Conservation (phyloP, 2,329 filamentous ascomycete species). For the Plenodomus tracheiphilus region DNA sequence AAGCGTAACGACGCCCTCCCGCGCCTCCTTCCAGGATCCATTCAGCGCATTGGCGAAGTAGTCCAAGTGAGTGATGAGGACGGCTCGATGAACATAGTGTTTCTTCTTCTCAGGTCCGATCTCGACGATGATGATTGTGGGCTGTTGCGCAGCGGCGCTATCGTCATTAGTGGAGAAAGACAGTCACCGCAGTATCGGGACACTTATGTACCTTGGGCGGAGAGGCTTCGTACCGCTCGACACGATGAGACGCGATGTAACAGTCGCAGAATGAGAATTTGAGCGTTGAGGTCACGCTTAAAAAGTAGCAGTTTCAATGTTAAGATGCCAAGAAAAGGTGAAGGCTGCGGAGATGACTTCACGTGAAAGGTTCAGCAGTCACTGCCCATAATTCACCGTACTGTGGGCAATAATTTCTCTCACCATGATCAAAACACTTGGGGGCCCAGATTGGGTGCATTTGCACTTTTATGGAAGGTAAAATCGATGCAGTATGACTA, state of each 20-base stretch:
- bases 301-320: too few relatives aligned
- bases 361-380: too few relatives aligned
- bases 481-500: too few relatives aligned
- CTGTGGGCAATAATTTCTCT: too few relatives aligned
- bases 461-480: too few relatives aligned
- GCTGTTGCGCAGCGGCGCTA: neutral
- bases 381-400: too few relatives aligned
- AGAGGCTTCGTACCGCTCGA: neutral
- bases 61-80: conserved; percentile 16
- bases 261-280: neutral
- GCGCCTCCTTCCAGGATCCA: conserved; percentile 14
- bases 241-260: neutral
- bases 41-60: conserved; percentile 19
- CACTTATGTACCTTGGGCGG: neutral
- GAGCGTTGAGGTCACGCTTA: neutral
- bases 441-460: too few relatives aligned
- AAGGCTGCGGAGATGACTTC: too few relatives aligned
- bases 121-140: neutral
- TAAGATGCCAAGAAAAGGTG: too few relatives aligned
- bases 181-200: too few relatives aligned
- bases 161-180: neutral
- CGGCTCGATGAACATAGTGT: conserved; percentile 11
- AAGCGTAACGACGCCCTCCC: conserved; percentile 8
- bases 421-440: too few relatives aligned
- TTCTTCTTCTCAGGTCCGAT: conserved; percentile 7